Evolutionary conservation across 306 rosid genomes (phyloP).

Genomic region (Quercus ilex): DNA sequence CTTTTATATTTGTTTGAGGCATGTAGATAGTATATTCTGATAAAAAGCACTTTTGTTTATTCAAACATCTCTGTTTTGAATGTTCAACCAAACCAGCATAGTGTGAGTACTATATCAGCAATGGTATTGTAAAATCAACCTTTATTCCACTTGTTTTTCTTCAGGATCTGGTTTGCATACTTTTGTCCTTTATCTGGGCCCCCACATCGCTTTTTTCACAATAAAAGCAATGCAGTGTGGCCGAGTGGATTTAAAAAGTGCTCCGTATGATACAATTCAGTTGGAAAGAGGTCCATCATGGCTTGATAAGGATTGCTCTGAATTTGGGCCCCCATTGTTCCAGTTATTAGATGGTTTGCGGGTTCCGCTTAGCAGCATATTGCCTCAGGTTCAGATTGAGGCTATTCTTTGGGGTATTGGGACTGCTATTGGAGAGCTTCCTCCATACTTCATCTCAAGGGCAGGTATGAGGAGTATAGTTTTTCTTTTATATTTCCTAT

Average conservation of each 20-base stretch:
- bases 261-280: slow-evolving; percentile 92
- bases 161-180: slow-evolving; percentile 99
- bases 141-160: slow-evolving; percentile 18
- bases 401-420: slow-evolving; percentile 96
- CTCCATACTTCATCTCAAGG: slow-evolving; percentile 97
- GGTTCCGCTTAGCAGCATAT: slow-evolving; percentile 84
- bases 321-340: slow-evolving; percentile 82
- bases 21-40: not conserved
- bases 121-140: not conserved
- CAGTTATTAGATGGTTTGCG: slow-evolving; percentile 50
- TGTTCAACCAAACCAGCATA: no score
- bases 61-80: not conserved
- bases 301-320: slow-evolving; percentile 89
- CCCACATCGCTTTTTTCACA: slow-evolving; percentile 92
- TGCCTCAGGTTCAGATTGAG: slow-evolving; percentile 87
- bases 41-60: not conserved
- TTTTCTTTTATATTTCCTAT: not conserved
- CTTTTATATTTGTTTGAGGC: not conserved
- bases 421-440: slow-evolving; percentile 98
- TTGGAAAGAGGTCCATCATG: slow-evolving; percentile 82
- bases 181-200: slow-evolving; percentile 94
- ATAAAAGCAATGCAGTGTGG: slow-evolving; percentile 95
- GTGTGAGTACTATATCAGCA: not conserved
- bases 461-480: slow-evolving; percentile 60
- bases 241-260: slow-evolving; percentile 90